Conservation (phyloP, 1,284 basidiomycete genomes). For the Phellopilus nigrolimitatus region DNA sequence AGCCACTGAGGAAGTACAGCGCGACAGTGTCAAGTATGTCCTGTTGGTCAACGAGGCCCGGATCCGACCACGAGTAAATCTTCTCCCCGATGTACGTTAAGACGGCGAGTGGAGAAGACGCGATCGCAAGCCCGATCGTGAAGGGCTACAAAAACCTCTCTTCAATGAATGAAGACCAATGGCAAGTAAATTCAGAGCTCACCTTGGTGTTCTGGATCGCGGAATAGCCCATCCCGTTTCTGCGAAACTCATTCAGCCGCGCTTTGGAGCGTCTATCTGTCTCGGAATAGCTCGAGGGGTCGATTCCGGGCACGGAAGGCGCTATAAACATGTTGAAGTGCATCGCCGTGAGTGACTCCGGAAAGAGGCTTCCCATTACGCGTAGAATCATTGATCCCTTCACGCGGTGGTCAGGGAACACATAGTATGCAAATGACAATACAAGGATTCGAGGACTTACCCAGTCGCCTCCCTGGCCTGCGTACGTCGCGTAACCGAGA, state of each 20-base stretch:
- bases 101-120: constrained; percentile 22
- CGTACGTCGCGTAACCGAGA: constrained; percentile 25
- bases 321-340: constrained; percentile 26
- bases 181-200: not conserved
- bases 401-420: not conserved
- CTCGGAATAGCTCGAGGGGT: constrained; percentile 12
- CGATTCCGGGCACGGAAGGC: constrained; percentile 5
- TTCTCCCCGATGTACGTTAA: constrained; percentile 26
- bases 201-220: constrained; percentile 23
- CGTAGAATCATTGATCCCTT: constrained; percentile 24
- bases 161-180: not conserved
- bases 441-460: constrained; percentile 11
- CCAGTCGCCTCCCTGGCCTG: constrained; percentile 27
- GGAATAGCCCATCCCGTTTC: constrained; percentile 22
- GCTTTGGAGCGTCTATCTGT: constrained; percentile 17
- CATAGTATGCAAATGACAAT: not conserved
- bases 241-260: constrained; percentile 18
- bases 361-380: constrained; percentile 20
- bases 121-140: constrained; percentile 25
- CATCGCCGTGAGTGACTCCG: constrained; percentile 17
- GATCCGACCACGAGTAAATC: constrained; percentile 25
- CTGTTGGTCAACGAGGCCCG: constrained; percentile 14
- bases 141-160: constrained; percentile 19
- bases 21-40: constrained; percentile 25
- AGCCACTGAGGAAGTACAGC: constrained; percentile 24